These are phyloP conservation scores for Aspergillus flavus DNA, from an alignment of 2,329 filamentous ascomycete genomes.

Conservation along the genomic window DNA sequence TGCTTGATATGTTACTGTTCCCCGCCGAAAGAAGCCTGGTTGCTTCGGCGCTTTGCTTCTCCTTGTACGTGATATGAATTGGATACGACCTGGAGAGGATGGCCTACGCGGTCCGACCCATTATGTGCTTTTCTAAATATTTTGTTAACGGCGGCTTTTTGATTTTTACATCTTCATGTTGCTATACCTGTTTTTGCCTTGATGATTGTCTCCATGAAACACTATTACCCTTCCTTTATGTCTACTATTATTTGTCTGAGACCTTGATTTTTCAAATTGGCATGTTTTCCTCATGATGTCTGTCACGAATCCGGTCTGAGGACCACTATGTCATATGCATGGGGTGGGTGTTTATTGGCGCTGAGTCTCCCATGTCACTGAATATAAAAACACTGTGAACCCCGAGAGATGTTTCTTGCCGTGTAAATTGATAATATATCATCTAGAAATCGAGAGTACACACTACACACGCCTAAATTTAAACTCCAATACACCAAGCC, in stretches of 20 bases:
- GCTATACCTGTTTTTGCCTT: conserved; percentile 19
- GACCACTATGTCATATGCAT: conserved; percentile 40
- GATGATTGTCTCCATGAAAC: conserved; percentile 17
- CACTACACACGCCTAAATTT: background rate
- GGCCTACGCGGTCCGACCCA: conserved; percentile 7
- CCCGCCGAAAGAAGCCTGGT: conserved; percentile 37
- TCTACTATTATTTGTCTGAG: conserved; percentile 5
- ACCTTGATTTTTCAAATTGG: background rate
- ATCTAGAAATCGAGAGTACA: background rate
- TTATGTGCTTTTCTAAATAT: conserved; percentile 17
- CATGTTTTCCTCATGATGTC: conserved; percentile 25
- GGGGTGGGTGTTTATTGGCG: conserved; percentile 42
- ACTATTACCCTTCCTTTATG: conserved; percentile 14
- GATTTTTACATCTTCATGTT: conserved; percentile 25
- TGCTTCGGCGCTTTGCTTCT: conserved; percentile 33
- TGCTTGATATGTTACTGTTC: conserved; percentile 18
- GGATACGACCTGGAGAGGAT: conserved; percentile 4
- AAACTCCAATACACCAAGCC: conserved; percentile 1
- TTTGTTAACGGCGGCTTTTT: conserved; percentile 26
- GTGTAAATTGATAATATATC: background rate
- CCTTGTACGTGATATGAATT: conserved; percentile 27
- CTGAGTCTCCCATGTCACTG: conserved; percentile 28
- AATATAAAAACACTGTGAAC: conserved; percentile 15
- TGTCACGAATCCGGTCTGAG: conserved; percentile 34
- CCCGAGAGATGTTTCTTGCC: background rate